Evolutionary conservation across 1,284 basidiomycete species (phyloP), one percentile per base, ranked within the genome.

Genomic region (Vanrija sp.): DNA sequence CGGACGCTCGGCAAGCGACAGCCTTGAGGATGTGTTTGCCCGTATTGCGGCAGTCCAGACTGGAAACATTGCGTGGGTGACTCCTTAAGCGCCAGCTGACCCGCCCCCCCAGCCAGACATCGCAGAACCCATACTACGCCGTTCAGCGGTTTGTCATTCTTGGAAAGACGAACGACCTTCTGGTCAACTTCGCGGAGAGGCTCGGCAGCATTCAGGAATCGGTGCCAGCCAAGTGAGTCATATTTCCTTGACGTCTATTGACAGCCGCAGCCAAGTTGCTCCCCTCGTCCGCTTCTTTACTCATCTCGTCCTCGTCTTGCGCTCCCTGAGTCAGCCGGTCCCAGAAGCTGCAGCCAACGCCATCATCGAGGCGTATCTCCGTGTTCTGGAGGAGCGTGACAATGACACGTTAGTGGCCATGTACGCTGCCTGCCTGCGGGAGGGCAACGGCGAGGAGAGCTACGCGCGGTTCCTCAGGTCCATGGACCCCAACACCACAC

Each of bases 391-490:
- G 83, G 78, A 80, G 50, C 86, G 86, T n/a, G 88, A 87, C 6
- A 85, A 94, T 69, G 83, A 89, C 34, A 83, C 87, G 45, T 82
- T 98, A 14, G 92, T 98, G 14, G 93, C 94, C 0, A 85, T 96
- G 80, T 98, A 98, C 71, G 91, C 93, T 1, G 86, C 89, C 43
- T 89, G 89, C 40, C 78, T 98, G 19, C 89, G 92, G n/a, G 86
- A 89, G 57, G 78, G 78, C 58, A 91, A 89, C 63, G 93, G 93
- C 6, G 86, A 95, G 46, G 88, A 92, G 65, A 88, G 91, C 45
- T 98, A 98, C 67, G 93, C 94, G 0, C 80, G 87, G 64, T 98
- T 93, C 84, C 80, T 98, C 29, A 85, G 88, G 26, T 88, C 87
- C 0, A 84, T 96, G 59, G 87, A 86, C 52, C 81, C 90, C 10